Evolutionary conservation across 352 stramenopile species (phyloP), one percentile per base, ranked within the genome.

Genomic region (Pythium diclinum): DNA sequence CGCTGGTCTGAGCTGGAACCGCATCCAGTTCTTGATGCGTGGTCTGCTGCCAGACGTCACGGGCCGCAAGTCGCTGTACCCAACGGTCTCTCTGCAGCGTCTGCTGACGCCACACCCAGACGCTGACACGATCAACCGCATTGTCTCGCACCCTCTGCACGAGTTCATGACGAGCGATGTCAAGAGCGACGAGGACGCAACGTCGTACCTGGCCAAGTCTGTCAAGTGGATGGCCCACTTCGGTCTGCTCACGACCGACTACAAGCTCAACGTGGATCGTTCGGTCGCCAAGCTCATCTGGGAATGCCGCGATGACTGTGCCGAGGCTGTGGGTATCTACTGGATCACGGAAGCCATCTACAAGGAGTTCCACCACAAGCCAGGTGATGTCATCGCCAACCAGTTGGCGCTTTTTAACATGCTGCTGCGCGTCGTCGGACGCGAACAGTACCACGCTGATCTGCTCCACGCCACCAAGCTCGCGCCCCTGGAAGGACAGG

Each of bases 21-120:
- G 96, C 65, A 98, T 99, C 70, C 92, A 98, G 66, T 97, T 98
- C 70, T 79, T 99, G 47, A 98, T 99, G 95, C 89, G 97, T 68
- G 96, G 95, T 68, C 76, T 97, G 49, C 88, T 99, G 67, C 94
- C 91, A 23, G 85, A 97, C 33, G 94, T 99, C 21, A 97, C 87
- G 21, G 96, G 96, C 62, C 93, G 92, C 51, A 90, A 93, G 63
- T 92, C 83, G 40, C 68, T 91, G 11, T 98, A 98, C 77, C 93
- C 95, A 40, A 97, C 91, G 28, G 95, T 98, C 51, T 83, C 89
- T 55, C 72, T 99, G 42, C 94, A 98, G 62, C 84, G 88, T 33
- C 77, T 96, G 48, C 76, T 99, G 6, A 97, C 95, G 36, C 79
- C 88, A 16, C 94, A 98, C 60, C 86, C 98, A 51, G 94, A 92